Base-by-base conservation (phyloP, 345 rosid species). In the Ricinus communis region DNA sequence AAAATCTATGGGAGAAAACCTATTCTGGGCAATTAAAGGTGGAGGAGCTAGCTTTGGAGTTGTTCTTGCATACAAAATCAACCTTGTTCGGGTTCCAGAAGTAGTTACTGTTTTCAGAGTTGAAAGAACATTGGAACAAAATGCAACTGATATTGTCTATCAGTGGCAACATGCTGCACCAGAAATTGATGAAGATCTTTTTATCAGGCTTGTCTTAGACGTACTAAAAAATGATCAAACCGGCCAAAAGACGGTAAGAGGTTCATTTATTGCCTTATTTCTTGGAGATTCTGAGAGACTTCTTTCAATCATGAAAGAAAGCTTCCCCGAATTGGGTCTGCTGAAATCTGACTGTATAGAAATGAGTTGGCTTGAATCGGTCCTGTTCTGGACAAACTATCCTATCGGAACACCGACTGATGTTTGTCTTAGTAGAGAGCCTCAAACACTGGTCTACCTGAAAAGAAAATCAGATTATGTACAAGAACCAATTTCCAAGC, bases 401-500 rank as follows among this genome's bases (percentile, higher is more conserved):
- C 76, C 81, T 0, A 59, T 22, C 5, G 82, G 79, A 8, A 79
- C 79, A 7, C 51, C 71, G 0, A 33, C 50, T 5, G 70, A 70
- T 19, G 66, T 46, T 2, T 45, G 73, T 2, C 77, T 74, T 25
- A 15, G 46, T 0, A 57, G 82, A 24, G 55, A 7, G 16, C 68
- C 75, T 5, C 65, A 70, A 13, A 51, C 27, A 11, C 24, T n/a
- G 21, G 21, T 30, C 1, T 19, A 49, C 53, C 19, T 57, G 21
- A 68, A 68, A 66, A 41, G 15, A 1, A 90, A 88, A 46, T 90
- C 96, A 3, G 93, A 90, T 62, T 88, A 84, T 53, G 88, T 84
- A 49, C 62, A 73, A 71, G 63, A 80, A 41, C 82, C 85, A 2
- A 73, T 85, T 16, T 74, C 87, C 9, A 62, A 75, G 52, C 16